phyloP scores from a whole-genome alignment of 106 monocot genomes.

The Platanthera guangdongensis region DNA sequence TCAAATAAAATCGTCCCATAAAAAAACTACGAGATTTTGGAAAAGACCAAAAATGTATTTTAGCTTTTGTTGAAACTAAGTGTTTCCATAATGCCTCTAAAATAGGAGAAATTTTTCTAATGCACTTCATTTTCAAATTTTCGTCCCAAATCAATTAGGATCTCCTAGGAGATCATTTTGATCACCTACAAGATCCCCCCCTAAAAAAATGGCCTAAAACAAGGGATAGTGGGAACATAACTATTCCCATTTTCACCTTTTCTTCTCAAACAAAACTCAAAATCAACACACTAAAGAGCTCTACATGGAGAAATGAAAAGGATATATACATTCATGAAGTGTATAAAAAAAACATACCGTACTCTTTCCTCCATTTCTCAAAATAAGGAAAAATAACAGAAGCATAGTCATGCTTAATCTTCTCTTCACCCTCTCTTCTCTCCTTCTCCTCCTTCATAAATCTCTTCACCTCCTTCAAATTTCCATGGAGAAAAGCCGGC shows the following conservation, averaged over 20 bases:
- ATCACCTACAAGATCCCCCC: neutral
- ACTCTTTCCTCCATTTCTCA: conserved; percentile 38
- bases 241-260: neutral
- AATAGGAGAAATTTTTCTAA: too few relatives aligned
- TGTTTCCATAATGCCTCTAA: too few relatives aligned
- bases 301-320: too few relatives aligned
- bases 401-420: conserved; percentile 18
- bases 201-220: neutral
- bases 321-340: too few relatives aligned
- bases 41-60: too few relatives aligned
- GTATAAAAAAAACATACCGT: conserved; percentile 24
- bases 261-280: neutral
- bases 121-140: too few relatives aligned
- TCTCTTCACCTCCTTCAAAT: conserved; percentile 34
- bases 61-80: too few relatives aligned
- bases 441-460: conserved; percentile 15
- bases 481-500: conserved; percentile 39
- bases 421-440: neutral
- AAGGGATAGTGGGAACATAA: neutral
- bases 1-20: too few relatives aligned
- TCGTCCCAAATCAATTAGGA: too few relatives aligned
- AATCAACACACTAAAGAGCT: too few relatives aligned
- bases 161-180: too few relatives aligned
- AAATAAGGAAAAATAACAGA: conserved; percentile 41
- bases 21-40: too few relatives aligned